Percentiles rank a stretch among this genome's conserved stretches.
These are phyloP conservation scores for Stagonosporopsis chrysanthemi DNA, from an alignment of 2,329 filamentous ascomycete genomes.

Conservation along the genomic window DNA sequence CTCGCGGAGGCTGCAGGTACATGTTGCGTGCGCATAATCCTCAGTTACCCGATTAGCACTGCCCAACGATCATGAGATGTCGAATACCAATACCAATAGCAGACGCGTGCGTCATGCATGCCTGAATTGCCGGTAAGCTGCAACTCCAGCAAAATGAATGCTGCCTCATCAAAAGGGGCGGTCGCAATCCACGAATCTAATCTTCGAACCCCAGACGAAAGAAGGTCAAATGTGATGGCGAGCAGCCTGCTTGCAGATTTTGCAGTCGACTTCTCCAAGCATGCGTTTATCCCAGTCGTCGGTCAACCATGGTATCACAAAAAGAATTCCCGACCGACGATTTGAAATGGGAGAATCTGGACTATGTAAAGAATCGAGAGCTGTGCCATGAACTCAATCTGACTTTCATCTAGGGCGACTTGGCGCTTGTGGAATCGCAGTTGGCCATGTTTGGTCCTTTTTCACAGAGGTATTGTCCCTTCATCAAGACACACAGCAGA, in stretches of 20 bases:
- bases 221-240: slow-evolving; percentile 20
- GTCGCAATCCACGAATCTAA: neutral
- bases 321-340: neutral
- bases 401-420: neutral
- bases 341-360: neutral
- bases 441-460: neutral
- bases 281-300: slow-evolving; percentile 10
- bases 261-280: slow-evolving; percentile 12
- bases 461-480: neutral
- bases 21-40: neutral
- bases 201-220: slow-evolving; percentile 1
- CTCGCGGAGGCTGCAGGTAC: neutral
- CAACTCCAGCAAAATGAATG: neutral
- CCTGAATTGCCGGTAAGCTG: slow-evolving; percentile 16
- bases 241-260: slow-evolving; percentile 15
- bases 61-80: neutral
- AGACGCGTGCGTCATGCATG: slow-evolving; percentile 8
- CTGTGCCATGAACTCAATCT: neutral
- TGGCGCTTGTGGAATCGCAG: neutral
- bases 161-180: neutral
- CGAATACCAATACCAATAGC: neutral
- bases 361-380: neutral
- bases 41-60: neutral
- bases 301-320: slow-evolving; percentile 1
- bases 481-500: neutral